Conservation (phyloP, 768 basidiomycete species). For the Chiua virens region DNA sequence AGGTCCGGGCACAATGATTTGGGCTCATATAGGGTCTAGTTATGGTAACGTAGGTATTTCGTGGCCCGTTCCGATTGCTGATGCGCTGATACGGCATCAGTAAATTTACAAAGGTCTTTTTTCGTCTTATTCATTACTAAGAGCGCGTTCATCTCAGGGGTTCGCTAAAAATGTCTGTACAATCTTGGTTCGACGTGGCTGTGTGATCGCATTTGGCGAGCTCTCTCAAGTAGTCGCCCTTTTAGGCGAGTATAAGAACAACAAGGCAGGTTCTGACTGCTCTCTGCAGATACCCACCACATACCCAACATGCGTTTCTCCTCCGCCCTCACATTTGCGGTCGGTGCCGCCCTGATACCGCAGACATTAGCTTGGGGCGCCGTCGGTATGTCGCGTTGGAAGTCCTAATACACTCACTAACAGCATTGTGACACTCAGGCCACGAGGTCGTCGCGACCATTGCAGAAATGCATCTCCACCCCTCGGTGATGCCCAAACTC, state of each 20-base stretch:
- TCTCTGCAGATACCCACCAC: not conserved
- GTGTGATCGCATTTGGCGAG: constrained; percentile 12
- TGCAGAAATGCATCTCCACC: constrained; percentile 88
- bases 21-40: too few relatives aligned
- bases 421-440: constrained; percentile 40
- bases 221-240: constrained; percentile 1
- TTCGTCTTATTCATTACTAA: too few relatives aligned
- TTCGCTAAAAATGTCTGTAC: too few relatives aligned
- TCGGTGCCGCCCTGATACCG: constrained; percentile 23
- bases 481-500: constrained; percentile 61
- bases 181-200: constrained; percentile 5
- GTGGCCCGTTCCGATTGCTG: too few relatives aligned
- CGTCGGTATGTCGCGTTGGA: constrained; percentile 29
- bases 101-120: too few relatives aligned
- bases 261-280: not conserved
- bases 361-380: constrained; percentile 40
- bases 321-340: constrained; percentile 11
- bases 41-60: too few relatives aligned
- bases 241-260: constrained; percentile 2
- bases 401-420: not conserved
- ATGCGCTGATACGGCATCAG: too few relatives aligned
- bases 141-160: too few relatives aligned
- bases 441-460: constrained; percentile 95
- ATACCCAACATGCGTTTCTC: constrained; percentile 25
- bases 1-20: too few relatives aligned